Conservation (phyloP, 108 stramenopile genomes). For the Conticribra guillardii region DNA sequence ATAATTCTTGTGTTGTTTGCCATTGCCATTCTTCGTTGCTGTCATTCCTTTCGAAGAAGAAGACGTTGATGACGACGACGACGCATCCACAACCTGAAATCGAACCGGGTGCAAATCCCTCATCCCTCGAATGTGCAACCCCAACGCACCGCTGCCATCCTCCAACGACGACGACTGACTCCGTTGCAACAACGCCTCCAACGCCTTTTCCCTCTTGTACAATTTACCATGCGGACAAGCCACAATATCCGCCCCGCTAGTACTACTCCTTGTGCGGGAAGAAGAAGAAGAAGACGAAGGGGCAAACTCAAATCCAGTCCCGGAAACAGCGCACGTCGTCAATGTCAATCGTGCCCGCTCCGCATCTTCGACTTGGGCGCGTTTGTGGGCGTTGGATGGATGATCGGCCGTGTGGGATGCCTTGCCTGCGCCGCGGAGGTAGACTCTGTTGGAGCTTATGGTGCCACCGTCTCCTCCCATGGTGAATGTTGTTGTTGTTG, state of each 20-base stretch:
- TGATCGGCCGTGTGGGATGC: constrained; percentile 69
- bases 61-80: background rate
- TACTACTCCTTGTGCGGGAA: background rate
- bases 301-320: constrained; percentile 38
- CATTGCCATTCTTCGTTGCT: constrained; percentile 4
- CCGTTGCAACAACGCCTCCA: constrained; percentile 73
- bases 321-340: constrained; percentile 68
- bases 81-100: constrained; percentile 41
- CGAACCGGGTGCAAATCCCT: constrained; percentile 72
- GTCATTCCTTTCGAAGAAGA: constrained; percentile 4
- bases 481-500: too few relatives aligned
- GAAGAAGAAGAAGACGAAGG: background rate
- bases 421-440: constrained; percentile 84
- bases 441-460: constrained; percentile 76
- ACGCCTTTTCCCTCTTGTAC: constrained; percentile 74
- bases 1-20: constrained; percentile 3
- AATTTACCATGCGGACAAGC: constrained; percentile 74
- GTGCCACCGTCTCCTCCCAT: constrained; percentile 94
- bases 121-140: constrained; percentile 66
- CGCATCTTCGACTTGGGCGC: constrained; percentile 35
- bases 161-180: constrained; percentile 15
- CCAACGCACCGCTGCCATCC: constrained; percentile 21
- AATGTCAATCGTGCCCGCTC: constrained; percentile 45
- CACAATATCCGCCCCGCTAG: constrained; percentile 50
- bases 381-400: constrained; percentile 21